Evolutionary conservation across 2,329 filamentous ascomycete genomes (phyloP).

Genomic region (Clarireedia homoeocarpa): DNA sequence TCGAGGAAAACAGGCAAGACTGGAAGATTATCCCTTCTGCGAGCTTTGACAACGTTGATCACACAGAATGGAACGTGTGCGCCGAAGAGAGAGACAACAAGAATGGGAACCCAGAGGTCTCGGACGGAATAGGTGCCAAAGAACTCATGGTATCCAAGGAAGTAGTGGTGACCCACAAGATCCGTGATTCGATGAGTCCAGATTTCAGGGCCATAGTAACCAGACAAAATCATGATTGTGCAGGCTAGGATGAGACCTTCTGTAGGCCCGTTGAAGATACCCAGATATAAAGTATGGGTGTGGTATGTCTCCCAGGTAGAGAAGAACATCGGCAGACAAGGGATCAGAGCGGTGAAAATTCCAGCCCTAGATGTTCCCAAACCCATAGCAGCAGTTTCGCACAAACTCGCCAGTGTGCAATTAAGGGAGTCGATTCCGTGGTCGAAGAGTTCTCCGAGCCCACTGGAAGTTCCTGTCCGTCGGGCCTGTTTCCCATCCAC

Average conservation of each 20-base stretch:
- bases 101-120: conserved; percentile 77
- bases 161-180: conserved; percentile 51
- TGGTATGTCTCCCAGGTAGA: conserved; percentile 99
- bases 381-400: conserved; percentile 90
- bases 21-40: conserved; percentile 63
- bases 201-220: conserved; percentile 79
- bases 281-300: conserved; percentile 92
- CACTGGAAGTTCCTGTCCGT: conserved; percentile 88
- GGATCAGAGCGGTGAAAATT: conserved; percentile 84
- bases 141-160: conserved; percentile 45
- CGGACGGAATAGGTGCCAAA: conserved; percentile 69
- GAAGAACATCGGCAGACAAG: conserved; percentile 97
- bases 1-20: conserved; percentile 80
- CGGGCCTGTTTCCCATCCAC: conserved; percentile 96
- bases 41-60: conserved; percentile 72
- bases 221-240: conserved; percentile 76
- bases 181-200: conserved; percentile 72
- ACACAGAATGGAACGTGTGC: conserved; percentile 86
- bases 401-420: conserved; percentile 84
- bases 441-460: conserved; percentile 93
- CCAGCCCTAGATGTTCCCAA: conserved; percentile 77
- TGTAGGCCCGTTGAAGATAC: conserved; percentile 94
- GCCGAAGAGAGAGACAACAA: conserved; percentile 56
- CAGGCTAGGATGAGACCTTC: conserved; percentile 90
- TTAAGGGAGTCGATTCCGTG: conserved; percentile 98